Evolutionary conservation across 805 yeast genomes (phyloP).

Genomic region (Candida fluviatilis): DNA sequence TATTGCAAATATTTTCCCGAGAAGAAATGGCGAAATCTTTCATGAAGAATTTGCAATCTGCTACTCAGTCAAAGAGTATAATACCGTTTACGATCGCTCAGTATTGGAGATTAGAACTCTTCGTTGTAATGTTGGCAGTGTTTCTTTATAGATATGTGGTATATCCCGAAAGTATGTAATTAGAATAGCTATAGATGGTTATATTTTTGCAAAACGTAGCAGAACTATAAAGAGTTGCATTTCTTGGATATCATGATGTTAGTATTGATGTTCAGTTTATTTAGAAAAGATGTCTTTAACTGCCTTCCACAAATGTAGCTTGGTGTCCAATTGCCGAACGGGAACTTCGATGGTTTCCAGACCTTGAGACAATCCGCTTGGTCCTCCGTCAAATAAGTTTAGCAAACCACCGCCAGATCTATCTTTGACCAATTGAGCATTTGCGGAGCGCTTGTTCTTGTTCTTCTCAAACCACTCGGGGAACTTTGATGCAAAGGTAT

Average conservation of each 20-base stretch:
- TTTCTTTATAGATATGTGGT: constrained; percentile 3
- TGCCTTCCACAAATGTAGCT: constrained; percentile 25
- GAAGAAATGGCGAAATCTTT: constrained; percentile 40
- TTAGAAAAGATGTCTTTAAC: constrained; percentile 24
- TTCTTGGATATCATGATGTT: too few species aligned
- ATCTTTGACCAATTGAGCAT: not conserved
- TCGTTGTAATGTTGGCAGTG: constrained; percentile 8
- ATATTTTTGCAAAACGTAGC: too few species aligned
- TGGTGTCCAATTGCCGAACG: constrained; percentile 15
- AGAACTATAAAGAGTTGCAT: too few species aligned
- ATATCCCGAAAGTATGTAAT: not conserved
- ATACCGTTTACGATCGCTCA: not conserved
- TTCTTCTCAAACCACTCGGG: constrained; percentile 14
- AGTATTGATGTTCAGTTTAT: not conserved
- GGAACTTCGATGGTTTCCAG: constrained; percentile 1
- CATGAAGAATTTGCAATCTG: constrained; percentile 12
- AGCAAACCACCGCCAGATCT: constrained; percentile 3
- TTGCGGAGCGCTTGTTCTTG: constrained; percentile 4
- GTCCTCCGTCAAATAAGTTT: constrained; percentile 8
- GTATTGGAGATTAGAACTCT: constrained; percentile 12
- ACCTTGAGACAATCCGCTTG: constrained; percentile 1
- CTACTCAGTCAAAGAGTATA: not conserved
- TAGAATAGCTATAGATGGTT: not conserved
- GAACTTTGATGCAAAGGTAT: constrained; percentile 10
- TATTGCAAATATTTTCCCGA: constrained; percentile 38